A percentile compares a stretch with the other conserved stretches of the same genome.
Conservation (phyloP, 1,139 yeast genomes). For the Kodamaea anthophila region DNA sequence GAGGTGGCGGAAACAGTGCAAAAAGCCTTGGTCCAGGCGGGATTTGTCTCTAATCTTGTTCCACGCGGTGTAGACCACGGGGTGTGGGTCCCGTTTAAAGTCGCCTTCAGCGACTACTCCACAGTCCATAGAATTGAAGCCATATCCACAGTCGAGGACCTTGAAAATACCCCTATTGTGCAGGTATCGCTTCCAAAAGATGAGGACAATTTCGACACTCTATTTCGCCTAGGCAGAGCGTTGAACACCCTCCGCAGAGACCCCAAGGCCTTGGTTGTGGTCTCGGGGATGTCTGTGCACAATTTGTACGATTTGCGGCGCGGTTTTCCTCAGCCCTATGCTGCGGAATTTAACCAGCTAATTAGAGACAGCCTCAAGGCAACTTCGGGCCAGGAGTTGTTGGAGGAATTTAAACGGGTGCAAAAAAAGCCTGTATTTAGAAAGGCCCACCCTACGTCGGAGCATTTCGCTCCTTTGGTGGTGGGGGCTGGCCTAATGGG, state of each 20-base stretch:
- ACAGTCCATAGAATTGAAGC: conserved; percentile 14
- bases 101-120: conserved; percentile 50
- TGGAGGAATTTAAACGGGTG: conserved; percentile 27
- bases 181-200: conserved; percentile 58
- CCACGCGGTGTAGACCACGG: conserved; percentile 76
- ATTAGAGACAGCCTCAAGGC: conserved; percentile 27
- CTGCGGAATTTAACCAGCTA: conserved; percentile 41
- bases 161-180: conserved; percentile 43
- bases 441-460: conserved; percentile 69
- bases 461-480: conserved; percentile 65
- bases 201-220: conserved; percentile 41
- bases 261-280: conserved; percentile 40
- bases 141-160: conserved; percentile 27
- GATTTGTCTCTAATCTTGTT: conserved; percentile 39
- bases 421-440: conserved; percentile 29
- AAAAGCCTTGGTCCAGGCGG: conserved; percentile 31
- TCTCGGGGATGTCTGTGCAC: conserved; percentile 79
- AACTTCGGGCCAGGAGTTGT: conserved; percentile 17
- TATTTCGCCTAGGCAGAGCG: conserved; percentile 51
- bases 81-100: conserved; percentile 73
- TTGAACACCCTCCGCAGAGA: conserved; percentile 47
- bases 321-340: conserved; percentile 40
- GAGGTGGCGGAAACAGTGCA: conserved; percentile 41
- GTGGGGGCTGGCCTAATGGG: conserved; percentile 50
- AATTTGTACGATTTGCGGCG: conserved; percentile 49